Percentiles rank a stretch among this genome's conserved stretches.
These are phyloP conservation scores for Russula olivacea DNA, from an alignment of 768 basidiomycete genomes.

Conservation along the genomic window DNA sequence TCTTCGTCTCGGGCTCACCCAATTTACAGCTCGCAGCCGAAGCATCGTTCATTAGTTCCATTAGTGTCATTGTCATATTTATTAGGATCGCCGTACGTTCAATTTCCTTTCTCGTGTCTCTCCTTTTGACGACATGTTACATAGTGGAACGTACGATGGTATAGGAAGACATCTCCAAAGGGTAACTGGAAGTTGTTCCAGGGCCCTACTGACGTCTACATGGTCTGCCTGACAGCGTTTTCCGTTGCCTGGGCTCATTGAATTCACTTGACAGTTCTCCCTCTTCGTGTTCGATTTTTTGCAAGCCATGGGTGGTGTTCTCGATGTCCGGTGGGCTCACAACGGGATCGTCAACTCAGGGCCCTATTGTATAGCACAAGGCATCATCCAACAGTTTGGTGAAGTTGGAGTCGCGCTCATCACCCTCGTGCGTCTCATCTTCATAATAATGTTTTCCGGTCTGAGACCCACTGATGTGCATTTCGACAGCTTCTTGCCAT, in stretches of 20 bases:
- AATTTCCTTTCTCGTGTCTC: background rate
- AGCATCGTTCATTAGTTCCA: constrained; percentile 19
- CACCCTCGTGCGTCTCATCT: too few species aligned
- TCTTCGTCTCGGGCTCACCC: background rate
- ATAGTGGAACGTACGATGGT: constrained; percentile 15
- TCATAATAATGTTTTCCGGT: background rate
- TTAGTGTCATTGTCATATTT: background rate
- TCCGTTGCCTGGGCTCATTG: background rate
- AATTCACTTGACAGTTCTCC: constrained; percentile 27
- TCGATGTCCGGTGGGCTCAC: constrained; percentile 37
- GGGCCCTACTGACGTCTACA: constrained; percentile 32
- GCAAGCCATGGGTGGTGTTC: constrained; percentile 36
- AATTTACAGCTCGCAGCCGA: constrained; percentile 31
- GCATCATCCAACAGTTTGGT: constrained; percentile 39
- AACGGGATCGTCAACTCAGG: constrained; percentile 33
- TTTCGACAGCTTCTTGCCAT: constrained; percentile 28
- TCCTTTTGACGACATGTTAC: too few species aligned
- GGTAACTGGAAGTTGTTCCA: constrained; percentile 29
- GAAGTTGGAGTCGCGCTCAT: constrained; percentile 36
- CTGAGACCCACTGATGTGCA: background rate
- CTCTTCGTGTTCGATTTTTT: constrained; percentile 34
- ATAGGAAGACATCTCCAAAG: background rate
- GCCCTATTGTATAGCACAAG: constrained; percentile 36
- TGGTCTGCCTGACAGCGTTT: background rate
- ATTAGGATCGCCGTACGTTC: constrained; percentile 14